Evolutionary conservation across 2,329 filamentous ascomycete species (phyloP).

Genomic region (Sporothrix inflata): DNA sequence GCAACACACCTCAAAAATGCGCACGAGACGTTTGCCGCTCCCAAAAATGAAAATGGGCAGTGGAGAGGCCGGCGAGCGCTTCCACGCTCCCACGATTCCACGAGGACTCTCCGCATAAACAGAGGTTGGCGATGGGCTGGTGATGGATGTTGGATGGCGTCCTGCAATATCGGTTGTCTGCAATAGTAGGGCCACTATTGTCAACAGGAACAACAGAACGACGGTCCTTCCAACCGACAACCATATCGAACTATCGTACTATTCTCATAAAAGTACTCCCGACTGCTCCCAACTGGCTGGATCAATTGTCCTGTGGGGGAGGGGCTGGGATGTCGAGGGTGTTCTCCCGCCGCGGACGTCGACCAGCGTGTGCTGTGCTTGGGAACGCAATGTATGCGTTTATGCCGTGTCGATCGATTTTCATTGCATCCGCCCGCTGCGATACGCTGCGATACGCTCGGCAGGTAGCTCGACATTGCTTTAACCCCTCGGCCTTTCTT

Average conservation of each 20-base stretch:
- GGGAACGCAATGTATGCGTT: constrained; percentile 15
- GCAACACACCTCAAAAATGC: constrained; percentile 5
- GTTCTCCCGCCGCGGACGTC: constrained; percentile 8
- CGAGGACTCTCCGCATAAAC: background rate
- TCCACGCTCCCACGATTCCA: constrained; percentile 8
- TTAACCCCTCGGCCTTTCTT: background rate
- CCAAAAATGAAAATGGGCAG: background rate
- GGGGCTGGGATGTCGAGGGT: background rate
- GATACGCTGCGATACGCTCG: constrained; percentile 5
- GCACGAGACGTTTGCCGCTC: constrained; percentile 9
- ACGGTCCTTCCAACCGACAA: background rate
- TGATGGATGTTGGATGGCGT: background rate
- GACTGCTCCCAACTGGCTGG: constrained; percentile 14
- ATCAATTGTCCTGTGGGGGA: background rate
- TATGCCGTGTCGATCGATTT: constrained; percentile 18
- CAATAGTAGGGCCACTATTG: background rate
- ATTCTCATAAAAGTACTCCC: background rate
- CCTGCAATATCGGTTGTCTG: constrained; percentile 15
- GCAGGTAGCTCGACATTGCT: background rate
- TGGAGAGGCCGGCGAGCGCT: constrained; percentile 15
- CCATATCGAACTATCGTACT: background rate
- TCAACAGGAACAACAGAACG: background rate
- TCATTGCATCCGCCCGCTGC: background rate
- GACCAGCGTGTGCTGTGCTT: constrained; percentile 11
- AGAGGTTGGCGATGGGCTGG: constrained; percentile 1